phyloP scores from a whole-genome alignment of 805 yeast genomes.

The Clavispora vitiphila region DNA sequence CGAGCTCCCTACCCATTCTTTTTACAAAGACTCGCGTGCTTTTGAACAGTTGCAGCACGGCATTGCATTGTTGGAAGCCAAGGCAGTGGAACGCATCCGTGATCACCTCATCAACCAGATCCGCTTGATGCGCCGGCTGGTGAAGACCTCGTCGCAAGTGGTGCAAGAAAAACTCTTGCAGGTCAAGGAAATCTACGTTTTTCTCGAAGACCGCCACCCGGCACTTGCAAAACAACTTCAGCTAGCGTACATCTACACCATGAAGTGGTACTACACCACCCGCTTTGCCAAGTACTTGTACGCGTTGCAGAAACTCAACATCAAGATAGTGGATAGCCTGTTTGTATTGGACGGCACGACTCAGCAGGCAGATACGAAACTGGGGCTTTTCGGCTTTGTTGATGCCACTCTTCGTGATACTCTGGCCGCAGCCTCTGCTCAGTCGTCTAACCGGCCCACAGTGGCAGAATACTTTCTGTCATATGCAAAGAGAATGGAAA shows the following conservation, averaged over 20 bases:
- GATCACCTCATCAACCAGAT: constrained; percentile 63
- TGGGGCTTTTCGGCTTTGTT: constrained; percentile 11
- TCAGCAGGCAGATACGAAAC: constrained; percentile 12
- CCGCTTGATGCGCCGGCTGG: constrained; percentile 52
- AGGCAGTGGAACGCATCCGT: constrained; percentile 72
- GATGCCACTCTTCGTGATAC: neutral
- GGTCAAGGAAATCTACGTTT: constrained; percentile 57
- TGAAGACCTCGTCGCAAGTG: constrained; percentile 65
- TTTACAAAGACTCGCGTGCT: constrained; percentile 21
- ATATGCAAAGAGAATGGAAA: constrained; percentile 55
- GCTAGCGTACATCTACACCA: constrained; percentile 79
- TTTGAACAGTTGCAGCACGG: constrained; percentile 28
- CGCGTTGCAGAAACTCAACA: constrained; percentile 60
- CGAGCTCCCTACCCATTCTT: neutral
- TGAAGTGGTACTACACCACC: constrained; percentile 87
- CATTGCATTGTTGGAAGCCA: constrained; percentile 49
- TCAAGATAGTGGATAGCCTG: constrained; percentile 51
- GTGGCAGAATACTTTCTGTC: constrained; percentile 50
- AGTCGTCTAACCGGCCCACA: neutral
- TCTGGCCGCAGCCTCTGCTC: neutral
- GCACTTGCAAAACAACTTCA: constrained; percentile 67
- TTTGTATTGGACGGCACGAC: constrained; percentile 48
- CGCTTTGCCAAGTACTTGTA: constrained; percentile 73
- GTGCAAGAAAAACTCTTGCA: constrained; percentile 63
- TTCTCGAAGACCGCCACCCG: constrained; percentile 50